Evolutionary conservation across 371 early-diverging fungal species (phyloP).

Genomic region (Syncephalastrum racemosum): DNA sequence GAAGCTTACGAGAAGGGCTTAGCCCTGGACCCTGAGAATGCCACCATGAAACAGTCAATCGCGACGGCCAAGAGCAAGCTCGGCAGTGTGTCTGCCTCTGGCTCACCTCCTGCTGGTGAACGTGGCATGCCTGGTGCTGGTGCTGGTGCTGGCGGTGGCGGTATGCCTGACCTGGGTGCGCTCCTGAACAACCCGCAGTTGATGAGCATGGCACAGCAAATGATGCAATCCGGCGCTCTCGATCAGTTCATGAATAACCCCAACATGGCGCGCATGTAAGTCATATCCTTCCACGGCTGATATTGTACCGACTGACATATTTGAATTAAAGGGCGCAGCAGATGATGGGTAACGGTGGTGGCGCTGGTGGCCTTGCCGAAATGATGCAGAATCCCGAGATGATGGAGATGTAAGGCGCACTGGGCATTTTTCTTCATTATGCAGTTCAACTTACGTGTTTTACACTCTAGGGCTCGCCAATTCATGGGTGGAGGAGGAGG

Average conservation of each 20-base stretch:
- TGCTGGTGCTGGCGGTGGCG: slow-evolving; percentile 59
- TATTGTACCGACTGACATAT: slow-evolving; percentile 3
- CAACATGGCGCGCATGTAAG: slow-evolving; percentile 76
- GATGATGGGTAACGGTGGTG: slow-evolving; percentile 67
- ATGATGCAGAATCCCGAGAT: slow-evolving; percentile 83
- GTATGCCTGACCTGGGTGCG: slow-evolving; percentile 58
- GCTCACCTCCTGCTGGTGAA: slow-evolving; percentile 18
- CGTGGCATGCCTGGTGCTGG: slow-evolving; percentile 32
- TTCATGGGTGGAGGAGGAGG: slow-evolving; percentile 57
- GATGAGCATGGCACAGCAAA: slow-evolving; percentile 92
- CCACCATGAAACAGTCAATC: slow-evolving; percentile 63
- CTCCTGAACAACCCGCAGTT: slow-evolving; percentile 89
- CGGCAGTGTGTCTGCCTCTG: slow-evolving; percentile 32
- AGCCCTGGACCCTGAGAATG: slow-evolving; percentile 86
- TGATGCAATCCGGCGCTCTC: slow-evolving; percentile 92
- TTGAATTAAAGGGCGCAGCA: slow-evolving; percentile 63
- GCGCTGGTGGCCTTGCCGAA: slow-evolving; percentile 56
- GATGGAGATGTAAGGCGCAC: slow-evolving; percentile 67
- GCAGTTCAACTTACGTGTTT: not conserved
- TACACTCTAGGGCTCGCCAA: slow-evolving; percentile 64
- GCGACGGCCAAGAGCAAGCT: slow-evolving; percentile 60
- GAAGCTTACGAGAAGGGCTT: slow-evolving; percentile 92
- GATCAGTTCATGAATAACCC: slow-evolving; percentile 89
- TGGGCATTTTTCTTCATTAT: not conserved
- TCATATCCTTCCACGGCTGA: not conserved